phyloP scores from a whole-genome alignment of 2,329 filamentous ascomycete species.

The Tolypocladium ophioglossoides region DNA sequence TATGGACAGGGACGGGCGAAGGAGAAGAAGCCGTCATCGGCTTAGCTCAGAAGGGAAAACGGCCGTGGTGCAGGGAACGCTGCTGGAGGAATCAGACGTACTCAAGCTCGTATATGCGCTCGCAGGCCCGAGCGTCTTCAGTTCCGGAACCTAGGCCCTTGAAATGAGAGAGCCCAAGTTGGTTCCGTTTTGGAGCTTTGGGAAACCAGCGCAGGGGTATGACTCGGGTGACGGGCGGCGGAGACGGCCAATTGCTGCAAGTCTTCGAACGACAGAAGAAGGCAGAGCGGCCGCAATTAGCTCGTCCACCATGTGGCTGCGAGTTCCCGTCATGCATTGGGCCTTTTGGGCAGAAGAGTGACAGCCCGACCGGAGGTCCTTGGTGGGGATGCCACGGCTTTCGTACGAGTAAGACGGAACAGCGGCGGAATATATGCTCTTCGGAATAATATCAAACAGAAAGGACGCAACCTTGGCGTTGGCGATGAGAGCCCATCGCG shows the following conservation, averaged over 20 bases:
- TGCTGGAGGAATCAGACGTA: not conserved
- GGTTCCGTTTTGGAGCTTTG: not conserved
- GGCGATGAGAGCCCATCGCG: not conserved
- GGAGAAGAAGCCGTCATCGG: not conserved
- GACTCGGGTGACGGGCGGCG: not conserved
- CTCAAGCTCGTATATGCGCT: not conserved
- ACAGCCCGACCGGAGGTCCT: not conserved
- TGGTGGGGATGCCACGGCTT: not conserved
- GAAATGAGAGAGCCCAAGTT: not conserved
- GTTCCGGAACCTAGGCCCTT: not conserved
- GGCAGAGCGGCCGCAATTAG: not conserved
- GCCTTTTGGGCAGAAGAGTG: not conserved
- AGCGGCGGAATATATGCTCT: not conserved
- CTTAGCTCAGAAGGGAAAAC: not conserved
- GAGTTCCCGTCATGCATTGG: not conserved
- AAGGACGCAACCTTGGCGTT: not conserved
- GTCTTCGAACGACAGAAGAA: not conserved
- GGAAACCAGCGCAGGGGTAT: not conserved
- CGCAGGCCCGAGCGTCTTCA: not conserved
- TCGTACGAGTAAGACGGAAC: not conserved
- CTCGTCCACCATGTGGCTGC: not conserved
- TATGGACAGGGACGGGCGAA: not conserved
- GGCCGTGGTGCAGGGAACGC: not conserved
- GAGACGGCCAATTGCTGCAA: not conserved
- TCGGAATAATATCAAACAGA: not conserved